Evolutionary conservation across 129 eudicot genomes (phyloP).

Genomic region (Flaveria bidentis): DNA sequence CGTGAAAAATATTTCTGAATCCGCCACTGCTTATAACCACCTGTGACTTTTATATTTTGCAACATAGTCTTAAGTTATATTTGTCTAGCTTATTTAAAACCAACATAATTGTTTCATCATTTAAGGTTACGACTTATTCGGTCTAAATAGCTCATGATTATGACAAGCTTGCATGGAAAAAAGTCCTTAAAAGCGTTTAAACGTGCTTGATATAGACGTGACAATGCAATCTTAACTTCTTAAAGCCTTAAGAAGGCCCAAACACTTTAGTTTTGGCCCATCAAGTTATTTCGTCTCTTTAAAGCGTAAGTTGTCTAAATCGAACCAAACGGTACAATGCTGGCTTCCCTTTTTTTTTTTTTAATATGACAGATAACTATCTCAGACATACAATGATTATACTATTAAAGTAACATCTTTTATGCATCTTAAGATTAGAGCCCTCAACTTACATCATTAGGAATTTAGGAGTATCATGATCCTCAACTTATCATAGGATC

Average conservation of each 20-base stretch:
- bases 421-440: no score
- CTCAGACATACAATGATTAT: no score
- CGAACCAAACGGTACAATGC: no score
- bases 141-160: neutral
- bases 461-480: no score
- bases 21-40: no score
- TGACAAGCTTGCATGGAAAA: constrained; percentile 9
- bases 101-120: neutral
- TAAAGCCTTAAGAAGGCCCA: neutral
- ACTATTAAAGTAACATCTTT: no score
- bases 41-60: neutral
- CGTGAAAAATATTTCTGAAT: no score
- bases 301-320: no score
- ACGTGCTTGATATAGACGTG: constrained; percentile 5
- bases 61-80: neutral
- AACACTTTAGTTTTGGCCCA: neutral
- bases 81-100: neutral
- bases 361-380: no score
- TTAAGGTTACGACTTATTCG: neutral
- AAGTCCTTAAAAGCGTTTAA: neutral
- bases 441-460: no score
- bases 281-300: neutral
- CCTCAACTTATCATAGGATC: no score
- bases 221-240: neutral
- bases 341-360: no score